Base-by-base conservation (phyloP, 2,329 filamentous ascomycete genomes). In the Blumeriella jaapii region DNA sequence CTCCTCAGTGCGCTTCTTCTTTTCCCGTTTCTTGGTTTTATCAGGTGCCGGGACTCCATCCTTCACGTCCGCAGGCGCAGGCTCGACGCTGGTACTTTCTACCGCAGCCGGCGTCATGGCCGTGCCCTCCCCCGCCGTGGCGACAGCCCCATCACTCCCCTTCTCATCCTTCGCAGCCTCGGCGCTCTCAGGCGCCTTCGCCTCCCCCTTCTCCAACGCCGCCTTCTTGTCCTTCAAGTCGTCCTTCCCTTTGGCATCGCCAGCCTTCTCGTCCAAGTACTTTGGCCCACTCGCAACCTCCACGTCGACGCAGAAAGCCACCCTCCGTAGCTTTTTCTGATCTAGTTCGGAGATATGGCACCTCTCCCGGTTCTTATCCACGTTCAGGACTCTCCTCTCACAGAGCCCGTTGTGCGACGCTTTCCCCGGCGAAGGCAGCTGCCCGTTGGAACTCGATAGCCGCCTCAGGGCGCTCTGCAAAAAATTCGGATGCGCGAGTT, bases 251-350 rank as follows among this genome's bases (percentile, higher is more conserved):
- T 72, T 64, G 44, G 55, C 61, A 36, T 51, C 51, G 29, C 55
- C 56, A 13, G 65, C 59, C 11, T 63, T 61, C 11, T 66, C 66
- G 3, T 91, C 82, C 10, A 65, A 61, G 48, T 93, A 91, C 48
- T 74, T 78, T 15, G 87, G 84, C 53, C 84, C 77, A 0, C 86
- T 84, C 3, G 89, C 89, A 53, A 98, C 93, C 58, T 98, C 91
- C 4, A 98, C 87, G 53, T 98, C 91, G 2, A 98, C 91, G 49
- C 84, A 94, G 54, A 98, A 98, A 0, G 89, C 82, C 0, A 98
- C 91, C 34, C 86, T 75, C 35, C 85, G 74, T 40, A 98, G 60
- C 56, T 91, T 94, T 31, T 74, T 73, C 51, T 79, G 74, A 46
- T 86, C 78, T 29, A 98, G 65, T 47, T 93, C 87, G 4, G 73